phyloP scores from a whole-genome alignment of 2,329 filamentous ascomycete species.

The Plectosphaerella sp. region DNA sequence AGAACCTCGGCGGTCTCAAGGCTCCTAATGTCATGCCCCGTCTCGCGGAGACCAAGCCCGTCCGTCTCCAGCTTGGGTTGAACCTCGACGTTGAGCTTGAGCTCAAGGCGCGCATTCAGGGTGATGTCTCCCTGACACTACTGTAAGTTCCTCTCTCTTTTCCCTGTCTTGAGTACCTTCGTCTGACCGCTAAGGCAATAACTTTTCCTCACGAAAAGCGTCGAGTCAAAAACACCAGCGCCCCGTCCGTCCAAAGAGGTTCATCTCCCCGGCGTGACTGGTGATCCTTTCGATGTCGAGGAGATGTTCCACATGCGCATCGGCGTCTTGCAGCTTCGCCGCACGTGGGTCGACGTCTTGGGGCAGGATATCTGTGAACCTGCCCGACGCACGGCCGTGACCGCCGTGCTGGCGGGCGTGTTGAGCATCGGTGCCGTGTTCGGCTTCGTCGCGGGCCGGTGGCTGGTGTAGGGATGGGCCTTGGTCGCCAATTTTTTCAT shows the following conservation, averaged over 20 bases:
- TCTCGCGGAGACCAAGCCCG: slow-evolving; percentile 47
- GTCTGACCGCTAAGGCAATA: slow-evolving; percentile 1
- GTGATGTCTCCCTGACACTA: slow-evolving; percentile 67
- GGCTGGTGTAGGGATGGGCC: not conserved
- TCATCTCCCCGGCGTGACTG: slow-evolving; percentile 4
- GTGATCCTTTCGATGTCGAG: slow-evolving; percentile 6
- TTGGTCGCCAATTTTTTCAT: too few relatives aligned
- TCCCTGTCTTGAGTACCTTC: too few relatives aligned
- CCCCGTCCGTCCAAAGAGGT: slow-evolving; percentile 3
- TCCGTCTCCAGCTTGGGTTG: slow-evolving; percentile 66
- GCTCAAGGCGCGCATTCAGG: slow-evolving; percentile 72
- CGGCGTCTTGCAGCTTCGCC: slow-evolving; percentile 20
- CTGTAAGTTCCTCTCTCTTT: slow-evolving; percentile 46
- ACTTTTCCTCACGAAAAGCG: slow-evolving; percentile 1
- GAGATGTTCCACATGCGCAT: slow-evolving; percentile 30
- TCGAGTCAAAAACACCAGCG: slow-evolving; percentile 6
- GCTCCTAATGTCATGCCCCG: slow-evolving; percentile 16
- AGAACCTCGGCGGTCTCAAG: slow-evolving; percentile 4
- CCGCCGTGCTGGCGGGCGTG: slow-evolving; percentile 15
- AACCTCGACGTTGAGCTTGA: slow-evolving; percentile 76
- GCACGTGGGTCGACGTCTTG: slow-evolving; percentile 25
- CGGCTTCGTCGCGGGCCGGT: not conserved
- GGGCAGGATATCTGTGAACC: not conserved
- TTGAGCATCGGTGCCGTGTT: slow-evolving; percentile 44
- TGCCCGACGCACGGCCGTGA: slow-evolving; percentile 9